Evolutionary conservation across 2,329 filamentous ascomycete genomes (phyloP).

Genomic region (Furcasterigmium sp.): DNA sequence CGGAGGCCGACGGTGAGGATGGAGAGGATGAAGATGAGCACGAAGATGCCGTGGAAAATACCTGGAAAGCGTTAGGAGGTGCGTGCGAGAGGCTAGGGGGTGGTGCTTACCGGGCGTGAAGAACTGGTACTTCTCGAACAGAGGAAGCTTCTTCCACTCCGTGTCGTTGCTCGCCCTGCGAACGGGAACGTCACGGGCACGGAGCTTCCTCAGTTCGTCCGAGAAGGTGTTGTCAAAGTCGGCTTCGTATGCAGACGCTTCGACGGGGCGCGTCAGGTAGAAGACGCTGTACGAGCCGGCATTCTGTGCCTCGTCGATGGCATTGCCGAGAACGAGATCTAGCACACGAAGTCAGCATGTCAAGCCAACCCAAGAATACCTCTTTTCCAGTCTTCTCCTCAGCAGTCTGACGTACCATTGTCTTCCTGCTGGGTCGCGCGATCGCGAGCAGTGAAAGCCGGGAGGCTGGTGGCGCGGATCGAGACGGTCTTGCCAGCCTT

Average conservation of each 20-base stretch:
- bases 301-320: slow-evolving; percentile 31
- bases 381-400: neutral
- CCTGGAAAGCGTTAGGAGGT: slow-evolving; percentile 42
- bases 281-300: slow-evolving; percentile 65
- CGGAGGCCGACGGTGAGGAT: slow-evolving; percentile 76
- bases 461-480: slow-evolving; percentile 35
- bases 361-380: slow-evolving; percentile 7
- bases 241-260: slow-evolving; percentile 55
- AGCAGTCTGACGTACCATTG: slow-evolving; percentile 36
- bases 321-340: slow-evolving; percentile 48
- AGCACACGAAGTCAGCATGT: slow-evolving; percentile 12
- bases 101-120: slow-evolving; percentile 70
- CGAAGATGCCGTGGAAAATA: slow-evolving; percentile 81
- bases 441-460: slow-evolving; percentile 29
- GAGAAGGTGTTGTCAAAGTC: slow-evolving; percentile 59
- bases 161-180: slow-evolving; percentile 33
- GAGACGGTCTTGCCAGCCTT: slow-evolving; percentile 28
- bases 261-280: slow-evolving; percentile 61
- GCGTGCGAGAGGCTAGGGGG: too few species aligned
- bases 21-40: slow-evolving; percentile 63
- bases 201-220: slow-evolving; percentile 66
- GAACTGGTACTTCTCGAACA: slow-evolving; percentile 94
- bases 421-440: slow-evolving; percentile 39
- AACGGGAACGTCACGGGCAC: slow-evolving; percentile 18
- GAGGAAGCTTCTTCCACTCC: slow-evolving; percentile 37